Conservation (phyloP, 257 asterid species). For the Plantago elongata region DNA sequence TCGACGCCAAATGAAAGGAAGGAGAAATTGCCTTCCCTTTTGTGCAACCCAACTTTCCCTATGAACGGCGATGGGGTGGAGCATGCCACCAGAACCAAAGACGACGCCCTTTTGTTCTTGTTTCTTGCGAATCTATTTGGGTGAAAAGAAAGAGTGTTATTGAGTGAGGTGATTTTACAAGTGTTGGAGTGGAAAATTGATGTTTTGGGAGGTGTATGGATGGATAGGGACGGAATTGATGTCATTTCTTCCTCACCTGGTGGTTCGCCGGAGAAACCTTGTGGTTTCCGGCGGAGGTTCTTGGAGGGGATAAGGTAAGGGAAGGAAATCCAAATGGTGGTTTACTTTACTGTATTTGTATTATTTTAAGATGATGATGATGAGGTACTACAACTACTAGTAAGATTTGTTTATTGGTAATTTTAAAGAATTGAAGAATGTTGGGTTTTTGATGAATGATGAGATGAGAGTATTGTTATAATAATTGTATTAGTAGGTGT, state of each 20-base stretch:
- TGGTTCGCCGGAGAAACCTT: neutral
- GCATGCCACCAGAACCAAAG: conserved; percentile 45
- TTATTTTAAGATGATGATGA: no score
- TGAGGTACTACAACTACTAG: conserved; percentile 5
- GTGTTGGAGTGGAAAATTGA: conserved; percentile 12
- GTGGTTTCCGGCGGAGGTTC: conserved; percentile 26
- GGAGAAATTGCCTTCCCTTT: conserved; percentile 70
- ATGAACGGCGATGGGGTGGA: conserved; percentile 65
- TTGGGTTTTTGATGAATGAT: no score
- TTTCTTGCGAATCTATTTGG: conserved; percentile 18
- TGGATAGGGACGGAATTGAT: conserved; percentile 26
- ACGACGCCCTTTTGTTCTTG: neutral
- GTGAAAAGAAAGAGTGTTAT: conserved; percentile 18
- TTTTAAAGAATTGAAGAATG: neutral
- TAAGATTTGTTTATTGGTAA: neutral
- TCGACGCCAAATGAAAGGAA: conserved; percentile 65
- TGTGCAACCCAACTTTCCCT: conserved; percentile 83
- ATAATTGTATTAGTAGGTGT: no score
- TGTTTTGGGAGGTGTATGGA: conserved; percentile 25
- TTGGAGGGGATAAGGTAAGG: conserved; percentile 28
- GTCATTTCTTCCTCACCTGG: conserved; percentile 23
- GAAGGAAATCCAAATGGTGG: conserved; percentile 15
- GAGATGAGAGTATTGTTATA: no score
- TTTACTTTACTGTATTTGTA: neutral
- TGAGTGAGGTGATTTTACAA: neutral